Base-by-base conservation (phyloP, 176 grass and related monocot species). In the Oryza glaberrima region DNA sequence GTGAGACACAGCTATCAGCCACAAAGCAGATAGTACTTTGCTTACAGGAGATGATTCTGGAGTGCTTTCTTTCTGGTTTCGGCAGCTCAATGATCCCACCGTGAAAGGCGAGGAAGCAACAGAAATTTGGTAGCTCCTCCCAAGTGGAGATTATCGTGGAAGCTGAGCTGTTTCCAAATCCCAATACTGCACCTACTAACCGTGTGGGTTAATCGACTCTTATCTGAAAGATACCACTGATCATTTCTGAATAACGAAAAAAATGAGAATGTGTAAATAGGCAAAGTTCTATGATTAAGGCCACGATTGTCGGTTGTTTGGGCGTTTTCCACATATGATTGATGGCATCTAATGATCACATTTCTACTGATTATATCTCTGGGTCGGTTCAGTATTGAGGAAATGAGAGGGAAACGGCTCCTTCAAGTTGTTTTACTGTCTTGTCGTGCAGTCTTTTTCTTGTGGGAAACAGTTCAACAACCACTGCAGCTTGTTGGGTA, bases 151-250 rank as follows among this genome's bases (percentile, higher is more conserved):
- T 72, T 77, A 67, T 67, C 17, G 51, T 78, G 77, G 83, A 85
- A 71, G 78, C 88, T 56, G 79, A 78, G 79, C 88, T 90, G 79
- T 78, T 82, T 84, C 70, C 49, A 9, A 47, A 70, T 64, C 71
- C 64, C 32, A 23, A 34, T 28, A 65, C 25, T 75, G 44, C 25
- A 78, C 52, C 87, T 43, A 36, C 64, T 76, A 2, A 77, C 77
- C 70, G 51, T 48, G 65, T 85, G 75, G 69, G 49, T 77, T 54
- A 72, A 77, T 72, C 51, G 43, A 64, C 70, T 80, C 78, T 72
- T 64, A 54, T 85, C 54, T 34, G 77, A 43, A 75, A 75, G 40
- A 70, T 76, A 25, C 72, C 63, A 54, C 11, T 11, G 48, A 72
- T 58, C 20, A 9, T 38, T 70, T 40, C 65, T 40, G 69, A 44